Evolutionary conservation across 768 basidiomycete species (phyloP).

Genomic region (Pleurotus pulmonarius): DNA sequence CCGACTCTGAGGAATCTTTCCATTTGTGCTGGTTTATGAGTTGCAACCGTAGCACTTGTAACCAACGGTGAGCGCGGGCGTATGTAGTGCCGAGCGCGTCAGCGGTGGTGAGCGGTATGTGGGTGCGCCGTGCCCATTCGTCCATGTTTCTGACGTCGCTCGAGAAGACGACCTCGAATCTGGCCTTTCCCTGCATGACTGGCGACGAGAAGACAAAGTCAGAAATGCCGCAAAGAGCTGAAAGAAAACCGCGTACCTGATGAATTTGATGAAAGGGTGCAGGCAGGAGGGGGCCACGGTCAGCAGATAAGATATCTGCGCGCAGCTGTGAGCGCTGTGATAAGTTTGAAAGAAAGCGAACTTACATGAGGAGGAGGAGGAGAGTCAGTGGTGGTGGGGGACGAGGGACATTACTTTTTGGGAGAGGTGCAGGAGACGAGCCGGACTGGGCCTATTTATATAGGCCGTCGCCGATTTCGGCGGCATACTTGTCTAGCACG

Average conservation of each 20-base stretch:
- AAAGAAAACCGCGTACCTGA: too few species aligned
- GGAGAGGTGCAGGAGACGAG: background rate
- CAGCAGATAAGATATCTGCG: conserved; percentile 3
- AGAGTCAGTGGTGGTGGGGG: background rate
- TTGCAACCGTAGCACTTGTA: conserved; percentile 55
- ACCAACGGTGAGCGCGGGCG: conserved; percentile 76
- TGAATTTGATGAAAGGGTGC: background rate
- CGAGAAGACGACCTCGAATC: conserved; percentile 69
- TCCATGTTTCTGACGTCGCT: conserved; percentile 81
- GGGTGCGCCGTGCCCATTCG: conserved; percentile 75
- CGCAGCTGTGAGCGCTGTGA: background rate
- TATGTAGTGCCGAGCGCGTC: conserved; percentile 80
- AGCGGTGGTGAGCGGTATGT: conserved; percentile 79
- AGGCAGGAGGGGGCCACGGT: too few species aligned
- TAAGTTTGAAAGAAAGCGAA: background rate
- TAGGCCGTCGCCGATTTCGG: conserved; percentile 9
- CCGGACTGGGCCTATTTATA: conserved; percentile 8
- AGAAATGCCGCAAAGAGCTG: too few species aligned
- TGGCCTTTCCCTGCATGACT: conserved; percentile 30
- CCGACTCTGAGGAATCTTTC: conserved; percentile 55
- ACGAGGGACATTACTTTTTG: conserved; percentile 7
- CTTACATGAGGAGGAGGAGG: background rate
- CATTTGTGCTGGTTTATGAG: conserved; percentile 71
- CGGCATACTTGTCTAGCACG: conserved; percentile 9
- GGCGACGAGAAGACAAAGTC: background rate